These are phyloP conservation scores for Coemansia sp. DNA, from an alignment of 192 early-diverging fungal species.

Conservation along the genomic window DNA sequence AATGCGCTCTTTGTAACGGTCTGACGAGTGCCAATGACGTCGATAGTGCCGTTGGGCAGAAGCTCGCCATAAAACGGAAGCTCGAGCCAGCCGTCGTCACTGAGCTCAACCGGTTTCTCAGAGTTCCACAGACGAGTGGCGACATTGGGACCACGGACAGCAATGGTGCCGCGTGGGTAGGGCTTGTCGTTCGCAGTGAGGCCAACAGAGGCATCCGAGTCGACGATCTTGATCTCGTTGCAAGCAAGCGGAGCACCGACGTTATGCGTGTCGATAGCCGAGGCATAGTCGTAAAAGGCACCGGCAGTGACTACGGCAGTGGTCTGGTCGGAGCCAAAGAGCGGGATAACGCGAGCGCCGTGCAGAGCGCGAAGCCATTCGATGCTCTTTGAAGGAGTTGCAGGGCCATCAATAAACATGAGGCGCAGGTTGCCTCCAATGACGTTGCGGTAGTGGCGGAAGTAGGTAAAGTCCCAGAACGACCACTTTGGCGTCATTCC, in stretches of 20 bases:
- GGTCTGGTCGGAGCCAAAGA: slow-evolving; percentile 31
- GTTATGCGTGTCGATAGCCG: slow-evolving; percentile 45
- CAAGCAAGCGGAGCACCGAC: slow-evolving; percentile 52
- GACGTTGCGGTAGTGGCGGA: slow-evolving; percentile 53
- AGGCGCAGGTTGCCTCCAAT: slow-evolving; percentile 44
- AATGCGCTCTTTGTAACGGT: slow-evolving; percentile 15
- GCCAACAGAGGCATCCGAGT: neutral
- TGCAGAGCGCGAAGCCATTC: slow-evolving; percentile 48
- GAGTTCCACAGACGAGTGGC: slow-evolving; percentile 24
- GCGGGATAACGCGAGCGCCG: slow-evolving; percentile 43
- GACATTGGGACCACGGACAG: slow-evolving; percentile 44
- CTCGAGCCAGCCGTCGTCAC: slow-evolving; percentile 41
- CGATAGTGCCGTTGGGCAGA: slow-evolving; percentile 42
- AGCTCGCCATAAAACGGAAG: slow-evolving; percentile 36
- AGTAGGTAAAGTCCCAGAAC: slow-evolving; percentile 51
- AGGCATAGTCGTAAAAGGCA: slow-evolving; percentile 43
- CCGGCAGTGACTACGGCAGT: slow-evolving; percentile 25
- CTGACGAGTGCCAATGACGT: slow-evolving; percentile 26
- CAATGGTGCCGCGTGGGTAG: slow-evolving; percentile 42
- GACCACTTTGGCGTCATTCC: slow-evolving; percentile 28
- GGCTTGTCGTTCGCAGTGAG: slow-evolving; percentile 26
- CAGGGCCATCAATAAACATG: slow-evolving; percentile 36
- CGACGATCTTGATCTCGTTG: slow-evolving; percentile 51
- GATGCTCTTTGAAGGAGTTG: slow-evolving; percentile 27
- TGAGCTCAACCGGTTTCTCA: neutral